Conservation (phyloP, 2,329 filamentous ascomycete genomes). For the Penicillium sp. region DNA sequence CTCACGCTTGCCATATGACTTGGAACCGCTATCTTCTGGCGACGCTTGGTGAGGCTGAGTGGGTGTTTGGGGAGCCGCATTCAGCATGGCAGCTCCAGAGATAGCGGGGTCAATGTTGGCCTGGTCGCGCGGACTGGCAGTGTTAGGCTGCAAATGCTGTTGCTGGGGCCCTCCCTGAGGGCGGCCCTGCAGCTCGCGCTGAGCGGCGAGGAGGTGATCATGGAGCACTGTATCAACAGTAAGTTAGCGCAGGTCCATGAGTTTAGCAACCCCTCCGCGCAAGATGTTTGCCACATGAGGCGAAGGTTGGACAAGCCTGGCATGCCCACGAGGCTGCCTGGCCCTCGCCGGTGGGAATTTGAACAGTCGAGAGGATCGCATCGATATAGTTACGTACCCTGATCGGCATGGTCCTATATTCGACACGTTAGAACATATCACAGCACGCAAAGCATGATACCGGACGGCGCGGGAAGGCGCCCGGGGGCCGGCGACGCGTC, state of each 20-base stretch:
- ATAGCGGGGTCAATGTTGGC: slow-evolving; percentile 57
- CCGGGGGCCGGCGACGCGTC: slow-evolving; percentile 15
- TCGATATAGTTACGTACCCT: slow-evolving; percentile 41
- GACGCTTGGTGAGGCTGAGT: slow-evolving; percentile 25
- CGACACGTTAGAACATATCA: slow-evolving; percentile 11
- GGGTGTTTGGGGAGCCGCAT: slow-evolving; percentile 32
- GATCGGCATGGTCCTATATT: slow-evolving; percentile 42
- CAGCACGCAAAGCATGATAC: not conserved
- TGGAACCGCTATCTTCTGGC: slow-evolving; percentile 53
- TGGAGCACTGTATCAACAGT: slow-evolving; percentile 49
- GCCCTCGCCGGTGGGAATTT: not conserved
- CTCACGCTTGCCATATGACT: slow-evolving; percentile 72
- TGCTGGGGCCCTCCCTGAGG: slow-evolving; percentile 42
- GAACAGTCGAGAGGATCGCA: slow-evolving; percentile 21
- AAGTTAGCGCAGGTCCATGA: slow-evolving; percentile 5
- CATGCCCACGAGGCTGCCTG: not conserved
- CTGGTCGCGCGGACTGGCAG: slow-evolving; percentile 44
- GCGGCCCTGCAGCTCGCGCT: slow-evolving; percentile 38
- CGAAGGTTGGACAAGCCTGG: not conserved
- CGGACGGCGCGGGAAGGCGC: slow-evolving; percentile 7
- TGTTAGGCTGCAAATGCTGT: slow-evolving; percentile 36
- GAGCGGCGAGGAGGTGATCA: slow-evolving; percentile 56
- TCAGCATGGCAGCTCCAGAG: slow-evolving; percentile 49
- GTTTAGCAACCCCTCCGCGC: not conserved
- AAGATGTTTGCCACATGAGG: not conserved